These are phyloP conservation scores for Leptodontidium sp. DNA, from an alignment of 2,329 filamentous ascomycete species.

Conservation along the genomic window DNA sequence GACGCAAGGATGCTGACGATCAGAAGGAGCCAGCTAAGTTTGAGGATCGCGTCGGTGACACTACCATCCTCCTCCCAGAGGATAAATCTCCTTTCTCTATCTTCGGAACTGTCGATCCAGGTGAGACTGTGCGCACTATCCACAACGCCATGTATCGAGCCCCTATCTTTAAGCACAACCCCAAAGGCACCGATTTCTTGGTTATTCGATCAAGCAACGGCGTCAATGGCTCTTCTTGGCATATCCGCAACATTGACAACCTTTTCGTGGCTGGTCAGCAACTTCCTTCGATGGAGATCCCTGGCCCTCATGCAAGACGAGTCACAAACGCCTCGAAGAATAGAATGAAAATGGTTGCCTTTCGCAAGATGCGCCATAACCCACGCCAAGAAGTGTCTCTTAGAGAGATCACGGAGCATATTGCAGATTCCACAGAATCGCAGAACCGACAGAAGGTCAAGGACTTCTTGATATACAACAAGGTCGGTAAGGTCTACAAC, in stretches of 20 bases:
- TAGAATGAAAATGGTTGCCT: slow-evolving; percentile 94
- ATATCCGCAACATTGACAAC: slow-evolving; percentile 88
- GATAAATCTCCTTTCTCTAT: slow-evolving; percentile 96
- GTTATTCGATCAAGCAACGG: slow-evolving; percentile 84
- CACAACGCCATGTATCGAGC: slow-evolving; percentile 97
- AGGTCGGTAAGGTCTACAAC: slow-evolving; percentile 84
- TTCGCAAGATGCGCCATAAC: slow-evolving; percentile 84
- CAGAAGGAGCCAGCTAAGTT: slow-evolving; percentile 49
- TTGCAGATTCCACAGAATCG: slow-evolving; percentile 91
- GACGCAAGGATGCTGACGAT: slow-evolving; percentile 76
- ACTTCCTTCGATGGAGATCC: slow-evolving; percentile 90
- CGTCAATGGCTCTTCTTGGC: slow-evolving; percentile 79
- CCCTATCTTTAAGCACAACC: slow-evolving; percentile 87
- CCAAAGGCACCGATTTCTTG: slow-evolving; percentile 84
- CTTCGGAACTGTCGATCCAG: slow-evolving; percentile 91
- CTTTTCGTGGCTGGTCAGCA: slow-evolving; percentile 91
- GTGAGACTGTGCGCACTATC: slow-evolving; percentile 87
- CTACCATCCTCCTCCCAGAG: slow-evolving; percentile 85
- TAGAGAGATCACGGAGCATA: slow-evolving; percentile 88
- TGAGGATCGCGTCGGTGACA: slow-evolving; percentile 82
- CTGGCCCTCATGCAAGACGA: slow-evolving; percentile 90
- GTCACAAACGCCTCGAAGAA: slow-evolving; percentile 98
- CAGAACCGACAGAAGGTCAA: slow-evolving; percentile 97
- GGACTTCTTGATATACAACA: slow-evolving; percentile 92
- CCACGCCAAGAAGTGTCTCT: slow-evolving; percentile 74